phyloP scores from a whole-genome alignment of 2,329 filamentous ascomycete species.

The Trichophyton schoenleinii region DNA sequence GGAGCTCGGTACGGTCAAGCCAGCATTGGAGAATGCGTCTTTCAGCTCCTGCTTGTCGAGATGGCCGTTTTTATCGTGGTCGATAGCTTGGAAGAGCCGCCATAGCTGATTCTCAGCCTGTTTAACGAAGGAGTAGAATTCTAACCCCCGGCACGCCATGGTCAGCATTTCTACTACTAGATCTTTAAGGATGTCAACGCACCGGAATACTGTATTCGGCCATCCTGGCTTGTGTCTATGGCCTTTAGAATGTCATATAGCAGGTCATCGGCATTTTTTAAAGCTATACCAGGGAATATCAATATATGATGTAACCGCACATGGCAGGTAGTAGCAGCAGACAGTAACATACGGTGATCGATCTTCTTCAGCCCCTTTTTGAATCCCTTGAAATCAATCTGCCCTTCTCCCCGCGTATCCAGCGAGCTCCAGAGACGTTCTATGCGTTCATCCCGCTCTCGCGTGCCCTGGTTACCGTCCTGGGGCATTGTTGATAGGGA shows the following conservation, averaged over 20 bases:
- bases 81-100: conserved; percentile 72
- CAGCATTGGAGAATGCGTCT: conserved; percentile 62
- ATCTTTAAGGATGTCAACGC: conserved; percentile 21
- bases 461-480: conserved; percentile 55
- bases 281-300: conserved; percentile 33
- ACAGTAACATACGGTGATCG: conserved; percentile 63
- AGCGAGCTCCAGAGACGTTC: conserved; percentile 73
- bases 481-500: not conserved
- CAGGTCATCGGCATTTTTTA: conserved; percentile 87
- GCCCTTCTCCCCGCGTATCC: conserved; percentile 61
- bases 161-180: not conserved
- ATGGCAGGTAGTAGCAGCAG: not conserved
- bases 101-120: conserved; percentile 74
- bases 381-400: conserved; percentile 72
- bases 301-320: conserved; percentile 1
- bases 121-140: conserved; percentile 81
- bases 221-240: conserved; percentile 78
- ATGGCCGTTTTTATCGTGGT: conserved; percentile 71
- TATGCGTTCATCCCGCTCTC: conserved; percentile 67
- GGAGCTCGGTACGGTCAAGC: conserved; percentile 62
- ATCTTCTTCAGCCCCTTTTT: conserved; percentile 76
- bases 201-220: conserved; percentile 85
- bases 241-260: conserved; percentile 65
- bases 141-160: conserved; percentile 33
- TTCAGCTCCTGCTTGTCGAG: conserved; percentile 77